These are phyloP conservation scores for Talaromyces sp. DNA, from an alignment of 2,329 filamentous ascomycete genomes.

Conservation along the genomic window DNA sequence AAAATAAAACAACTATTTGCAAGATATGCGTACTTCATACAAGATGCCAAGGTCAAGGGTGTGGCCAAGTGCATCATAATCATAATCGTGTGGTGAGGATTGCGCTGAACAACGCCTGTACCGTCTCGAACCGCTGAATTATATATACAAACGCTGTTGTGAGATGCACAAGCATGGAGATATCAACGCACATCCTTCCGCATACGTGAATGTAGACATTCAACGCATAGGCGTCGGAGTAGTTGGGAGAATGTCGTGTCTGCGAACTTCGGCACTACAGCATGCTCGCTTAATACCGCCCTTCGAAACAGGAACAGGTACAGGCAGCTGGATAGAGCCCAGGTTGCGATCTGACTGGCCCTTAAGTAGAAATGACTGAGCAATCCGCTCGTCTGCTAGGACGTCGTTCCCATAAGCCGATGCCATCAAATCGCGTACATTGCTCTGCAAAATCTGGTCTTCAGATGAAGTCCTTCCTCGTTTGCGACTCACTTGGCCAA, in stretches of 20 bases:
- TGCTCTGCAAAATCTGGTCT: conserved; percentile 36
- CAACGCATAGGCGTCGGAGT: conserved; percentile 8
- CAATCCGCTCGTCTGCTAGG: conserved; percentile 32
- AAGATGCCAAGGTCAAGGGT: conserved; percentile 13
- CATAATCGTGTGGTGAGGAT: conserved; percentile 10
- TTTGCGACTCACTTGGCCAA: conserved; percentile 30
- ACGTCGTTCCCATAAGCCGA: conserved; percentile 25
- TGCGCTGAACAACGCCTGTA: neutral
- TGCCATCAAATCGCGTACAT: conserved; percentile 39
- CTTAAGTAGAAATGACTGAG: conserved; percentile 33
- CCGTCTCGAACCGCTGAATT: conserved; percentile 8
- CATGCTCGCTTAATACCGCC: conserved; percentile 42
- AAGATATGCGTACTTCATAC: conserved; percentile 19
- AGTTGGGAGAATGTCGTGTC: neutral
- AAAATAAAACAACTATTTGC: neutral
- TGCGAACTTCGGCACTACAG: conserved; percentile 35
- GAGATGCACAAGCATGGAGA: conserved; percentile 7
- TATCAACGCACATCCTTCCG: conserved; percentile 1
- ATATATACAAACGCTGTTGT: conserved; percentile 17
- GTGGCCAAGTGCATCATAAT: conserved; percentile 10
- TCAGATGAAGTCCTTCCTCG: conserved; percentile 41
- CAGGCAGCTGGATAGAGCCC: conserved; percentile 23
- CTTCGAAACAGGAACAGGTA: conserved; percentile 30
- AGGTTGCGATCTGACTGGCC: conserved; percentile 20
- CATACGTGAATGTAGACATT: neutral